These are phyloP conservation scores for Neohortaea acidophila DNA, from an alignment of 495 filamentous ascomycete species.

Conservation along the genomic window DNA sequence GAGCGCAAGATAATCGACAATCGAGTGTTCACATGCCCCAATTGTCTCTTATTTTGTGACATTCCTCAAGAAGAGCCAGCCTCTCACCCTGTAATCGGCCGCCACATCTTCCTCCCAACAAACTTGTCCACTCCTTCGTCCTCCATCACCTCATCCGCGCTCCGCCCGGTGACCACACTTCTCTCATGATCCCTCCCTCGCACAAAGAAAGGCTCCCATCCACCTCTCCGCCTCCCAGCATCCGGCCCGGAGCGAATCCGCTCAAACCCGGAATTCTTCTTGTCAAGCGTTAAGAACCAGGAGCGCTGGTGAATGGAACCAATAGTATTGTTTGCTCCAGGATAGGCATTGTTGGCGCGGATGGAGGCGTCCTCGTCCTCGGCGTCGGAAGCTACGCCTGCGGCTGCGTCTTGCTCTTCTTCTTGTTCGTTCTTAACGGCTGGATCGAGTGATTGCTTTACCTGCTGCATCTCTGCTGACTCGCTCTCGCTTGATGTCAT, in stretches of 20 bases:
- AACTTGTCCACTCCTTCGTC: conserved; percentile 45
- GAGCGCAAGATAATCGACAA: no score
- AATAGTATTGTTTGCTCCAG: conserved; percentile 45
- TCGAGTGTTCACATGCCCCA: no score
- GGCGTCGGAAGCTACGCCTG: conserved; percentile 5
- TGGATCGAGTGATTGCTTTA: conserved; percentile 2
- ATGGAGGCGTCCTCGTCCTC: conserved; percentile 34
- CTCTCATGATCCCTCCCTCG: conserved; percentile 40
- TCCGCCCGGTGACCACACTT: conserved; percentile 48
- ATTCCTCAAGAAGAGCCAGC: no score
- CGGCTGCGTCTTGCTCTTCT: background rate
- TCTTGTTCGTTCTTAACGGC: conserved; percentile 3
- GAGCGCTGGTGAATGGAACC: conserved; percentile 47
- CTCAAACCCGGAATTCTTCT: conserved; percentile 38
- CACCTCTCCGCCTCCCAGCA: conserved; percentile 14
- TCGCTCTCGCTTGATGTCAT: conserved; percentile 1
- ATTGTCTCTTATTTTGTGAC: no score
- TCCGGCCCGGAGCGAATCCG: conserved; percentile 18
- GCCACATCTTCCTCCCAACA: conserved; percentile 42
- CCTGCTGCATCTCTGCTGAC: no score
- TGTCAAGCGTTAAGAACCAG: conserved; percentile 47
- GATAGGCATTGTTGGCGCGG: conserved; percentile 47
- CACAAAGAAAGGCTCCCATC: conserved; percentile 45
- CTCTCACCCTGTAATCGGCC: conserved; percentile 38
- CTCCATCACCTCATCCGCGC: conserved; percentile 37